Base-by-base conservation (phyloP, 345 rosid genomes). In the Raphanus sativus region DNA sequence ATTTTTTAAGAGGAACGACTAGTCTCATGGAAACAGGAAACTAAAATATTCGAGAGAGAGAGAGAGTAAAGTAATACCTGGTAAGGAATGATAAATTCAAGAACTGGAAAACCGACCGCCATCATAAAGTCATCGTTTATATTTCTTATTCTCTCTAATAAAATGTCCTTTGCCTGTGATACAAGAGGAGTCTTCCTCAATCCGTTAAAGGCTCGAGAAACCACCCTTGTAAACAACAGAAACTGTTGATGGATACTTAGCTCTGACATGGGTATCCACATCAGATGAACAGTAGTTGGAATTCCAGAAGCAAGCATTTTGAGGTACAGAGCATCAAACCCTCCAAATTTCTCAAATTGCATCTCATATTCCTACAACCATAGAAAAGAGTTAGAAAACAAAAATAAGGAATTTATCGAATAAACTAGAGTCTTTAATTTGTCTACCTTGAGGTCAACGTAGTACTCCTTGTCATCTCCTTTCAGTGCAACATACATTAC, bases 231-330 rank as follows among this genome's bases (percentile, higher is more conserved):
- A 9, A 73, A 77, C 86, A 93, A 74, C 74, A 90, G 75, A 80
- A 93, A 88, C 81, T 91, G 98, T 75, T 91, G 96, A 66, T 69
- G 80, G 62, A 91, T 75, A 86, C 82, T 84, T 83, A 93, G 88
- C 83, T 93, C 98, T 36, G 94, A 90, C 64, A 93, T 83, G 69
- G 98, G 98, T 85, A 93, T 93, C 97, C 93, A 85, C 96, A 93
- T 93, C 75, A 93, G 78, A 26, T 91, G 96, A 77, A 93, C 90
- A 73, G 87, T 73, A 40, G 96, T 90, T 71, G 96, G 97, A 52
- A 90, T 89, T 66, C 88, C 91, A 62, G 81, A 84, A 76, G 92
- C 94, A 84, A 93, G 88, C 97, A 93, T 90, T 89, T 89, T 93
- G 88, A 87, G 81, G 74, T 93, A 93, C 52, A 91, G 83, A 69